Conservation (phyloP, 2,329 filamentous ascomycete genomes). For the Diplodia corticola region DNA sequence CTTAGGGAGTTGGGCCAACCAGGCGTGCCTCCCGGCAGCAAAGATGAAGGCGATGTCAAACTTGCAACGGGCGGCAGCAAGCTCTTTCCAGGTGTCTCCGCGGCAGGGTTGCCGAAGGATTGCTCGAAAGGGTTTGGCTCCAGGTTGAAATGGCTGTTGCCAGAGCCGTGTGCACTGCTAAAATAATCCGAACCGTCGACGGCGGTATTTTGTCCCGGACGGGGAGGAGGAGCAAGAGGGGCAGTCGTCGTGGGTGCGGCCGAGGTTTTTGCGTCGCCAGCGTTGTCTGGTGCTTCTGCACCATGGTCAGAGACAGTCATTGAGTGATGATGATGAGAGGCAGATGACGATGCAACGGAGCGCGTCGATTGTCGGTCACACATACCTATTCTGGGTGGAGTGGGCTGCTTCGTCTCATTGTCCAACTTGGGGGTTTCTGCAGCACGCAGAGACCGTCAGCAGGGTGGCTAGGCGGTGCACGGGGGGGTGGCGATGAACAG, state of each 20-base stretch:
- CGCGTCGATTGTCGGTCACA: conserved; percentile 32
- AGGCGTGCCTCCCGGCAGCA: conserved; percentile 71
- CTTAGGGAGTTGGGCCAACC: conserved; percentile 82
- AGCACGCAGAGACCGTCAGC: background rate
- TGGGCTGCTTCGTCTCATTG: conserved; percentile 18
- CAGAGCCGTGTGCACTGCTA: conserved; percentile 42
- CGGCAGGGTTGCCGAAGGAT: conserved; percentile 71
- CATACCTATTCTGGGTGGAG: conserved; percentile 26
- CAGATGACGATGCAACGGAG: background rate
- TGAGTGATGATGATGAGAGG: background rate
- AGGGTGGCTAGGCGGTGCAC: background rate
- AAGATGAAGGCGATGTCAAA: conserved; percentile 77
- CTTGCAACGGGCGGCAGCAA: conserved; percentile 87
- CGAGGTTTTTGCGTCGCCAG: conserved; percentile 31
- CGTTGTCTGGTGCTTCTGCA: conserved; percentile 22
- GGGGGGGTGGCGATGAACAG: background rate
- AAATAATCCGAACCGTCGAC: conserved; percentile 48
- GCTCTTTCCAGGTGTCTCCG: conserved; percentile 76
- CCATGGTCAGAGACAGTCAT: background rate
- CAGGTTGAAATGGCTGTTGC: conserved; percentile 59
- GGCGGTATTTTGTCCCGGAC: conserved; percentile 39
- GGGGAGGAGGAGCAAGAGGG: conserved; percentile 55
- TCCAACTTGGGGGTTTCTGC: conserved; percentile 18
- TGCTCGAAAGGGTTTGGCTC: conserved; percentile 98
- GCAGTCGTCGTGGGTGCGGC: conserved; percentile 44